Base-by-base conservation (phyloP, 2,329 filamentous ascomycete species). In the Xylaria sp. region DNA sequence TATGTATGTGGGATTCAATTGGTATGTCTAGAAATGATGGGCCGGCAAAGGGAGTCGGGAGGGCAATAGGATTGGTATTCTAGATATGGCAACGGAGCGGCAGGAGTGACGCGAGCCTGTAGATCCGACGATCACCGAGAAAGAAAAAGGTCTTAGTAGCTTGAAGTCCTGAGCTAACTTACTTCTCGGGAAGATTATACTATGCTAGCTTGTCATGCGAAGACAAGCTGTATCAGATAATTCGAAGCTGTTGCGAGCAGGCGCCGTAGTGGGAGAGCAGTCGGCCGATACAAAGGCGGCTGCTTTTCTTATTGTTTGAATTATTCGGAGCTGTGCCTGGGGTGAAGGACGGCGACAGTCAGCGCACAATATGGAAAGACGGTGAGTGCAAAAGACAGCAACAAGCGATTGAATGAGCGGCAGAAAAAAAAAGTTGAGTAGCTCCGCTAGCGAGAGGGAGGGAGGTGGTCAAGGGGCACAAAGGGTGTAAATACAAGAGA, bases 361-460 rank as follows among this genome's bases (percentile, higher is more conserved):
- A 78, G 77, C 75, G 74, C 76, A 78, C 68, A 56, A 48, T 41
- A 57, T 48, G 32, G 68, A 68, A 71, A 74, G 63, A 70, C 68
- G 70, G 62, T 67, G 68, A 72, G 67, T 66, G 69, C 66, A 63
- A 37, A 61, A 58, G 60, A 68, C n/a, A 46, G 64, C 51, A 67
- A 72, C 54, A 59, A 71, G 64, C 63, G 68, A 66, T 70, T 65
- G 67, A 74, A 69, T 60, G 67, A 72, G 63, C 64, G 63, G 67
- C 60, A 70, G 66, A 66, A 73, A 74, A 62, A 74, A 67, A 74
- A 74, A 68, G 73, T 74, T 59, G 68, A 74, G 74, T 71, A 77
- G 74, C 74, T 76, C 74, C 59, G 76, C 75, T 76, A 72, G 74
- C 74, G 69, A 74, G 76, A 70, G 70, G 70, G 70, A 61, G 72